Evolutionary conservation across 2,329 filamentous ascomycete genomes (phyloP).

Genomic region (Zymoseptoria ardabiliae): DNA sequence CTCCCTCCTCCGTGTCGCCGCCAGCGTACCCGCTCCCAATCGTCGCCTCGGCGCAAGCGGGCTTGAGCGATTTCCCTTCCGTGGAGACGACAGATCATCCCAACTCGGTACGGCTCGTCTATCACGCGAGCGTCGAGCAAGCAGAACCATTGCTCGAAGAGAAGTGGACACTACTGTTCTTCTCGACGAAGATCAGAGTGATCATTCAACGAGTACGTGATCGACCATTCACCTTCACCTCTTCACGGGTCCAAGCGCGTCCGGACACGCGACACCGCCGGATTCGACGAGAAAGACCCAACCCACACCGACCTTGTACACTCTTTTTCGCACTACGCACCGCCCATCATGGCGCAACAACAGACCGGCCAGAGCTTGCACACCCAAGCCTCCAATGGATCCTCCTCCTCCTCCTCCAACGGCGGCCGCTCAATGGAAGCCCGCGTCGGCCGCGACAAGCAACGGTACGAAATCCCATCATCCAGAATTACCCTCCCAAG

Average conservation of each 20-base stretch:
- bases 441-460: slow-evolving; percentile 68
- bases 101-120: neutral
- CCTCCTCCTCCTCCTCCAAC: neutral
- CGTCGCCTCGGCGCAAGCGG: slow-evolving; percentile 39
- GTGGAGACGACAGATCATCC: neutral
- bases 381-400: neutral
- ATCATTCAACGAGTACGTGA: neutral
- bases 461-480: slow-evolving; percentile 42
- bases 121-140: neutral
- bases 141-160: neutral
- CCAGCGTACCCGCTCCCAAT: slow-evolving; percentile 35
- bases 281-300: neutral
- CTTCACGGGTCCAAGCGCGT: neutral
- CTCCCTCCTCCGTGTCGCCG: slow-evolving; percentile 27
- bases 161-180: neutral
- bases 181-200: neutral
- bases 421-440: slow-evolving; percentile 48
- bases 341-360: slow-evolving; percentile 37
- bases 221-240: neutral
- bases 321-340: slow-evolving; percentile 14
- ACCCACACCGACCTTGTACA: slow-evolving; percentile 12
- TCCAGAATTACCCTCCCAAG: neutral
- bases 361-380: slow-evolving; percentile 29
- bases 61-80: slow-evolving; percentile 34
- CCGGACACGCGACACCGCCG: neutral